A percentile compares a stretch with the other conserved stretches of the same genome.
These are phyloP conservation scores for Scolecobasidium constrictum DNA, from an alignment of 2,329 filamentous ascomycete species.

Conservation along the genomic window DNA sequence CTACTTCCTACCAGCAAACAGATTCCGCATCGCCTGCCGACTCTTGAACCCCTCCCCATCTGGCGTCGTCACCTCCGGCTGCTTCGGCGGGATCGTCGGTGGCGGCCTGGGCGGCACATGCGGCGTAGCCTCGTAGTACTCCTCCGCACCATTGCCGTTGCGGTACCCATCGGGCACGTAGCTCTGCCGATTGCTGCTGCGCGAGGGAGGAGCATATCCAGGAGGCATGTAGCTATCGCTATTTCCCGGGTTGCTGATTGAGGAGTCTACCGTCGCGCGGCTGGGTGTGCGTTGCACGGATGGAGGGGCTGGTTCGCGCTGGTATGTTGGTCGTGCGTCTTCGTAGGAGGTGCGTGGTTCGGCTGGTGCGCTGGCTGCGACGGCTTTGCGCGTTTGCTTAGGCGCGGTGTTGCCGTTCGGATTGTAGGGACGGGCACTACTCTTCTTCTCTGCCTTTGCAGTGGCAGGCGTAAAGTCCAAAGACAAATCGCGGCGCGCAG, in stretches of 20 bases:
- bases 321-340: not conserved
- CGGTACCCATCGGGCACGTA: not conserved
- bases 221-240: not conserved
- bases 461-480: constrained; percentile 3
- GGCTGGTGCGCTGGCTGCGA: not conserved
- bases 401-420: not conserved
- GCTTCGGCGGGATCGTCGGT: not conserved
- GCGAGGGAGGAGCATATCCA: too few relatives aligned
- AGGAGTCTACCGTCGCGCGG: not conserved
- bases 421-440: not conserved
- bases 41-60: not conserved
- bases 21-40: not conserved
- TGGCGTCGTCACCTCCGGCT: not conserved
- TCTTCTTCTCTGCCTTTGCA: not conserved
- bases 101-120: not conserved
- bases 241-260: not conserved
- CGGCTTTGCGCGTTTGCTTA: not conserved
- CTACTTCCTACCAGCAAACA: not conserved
- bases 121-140: not conserved
- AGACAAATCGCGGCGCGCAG: constrained; percentile 4
- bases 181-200: not conserved
- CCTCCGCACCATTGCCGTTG: not conserved
- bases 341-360: not conserved
- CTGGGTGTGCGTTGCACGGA: not conserved
- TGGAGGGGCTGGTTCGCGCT: not conserved